Evolutionary conservation across 257 asterid species (phyloP).

Genomic region (Penstemon barbatus): DNA sequence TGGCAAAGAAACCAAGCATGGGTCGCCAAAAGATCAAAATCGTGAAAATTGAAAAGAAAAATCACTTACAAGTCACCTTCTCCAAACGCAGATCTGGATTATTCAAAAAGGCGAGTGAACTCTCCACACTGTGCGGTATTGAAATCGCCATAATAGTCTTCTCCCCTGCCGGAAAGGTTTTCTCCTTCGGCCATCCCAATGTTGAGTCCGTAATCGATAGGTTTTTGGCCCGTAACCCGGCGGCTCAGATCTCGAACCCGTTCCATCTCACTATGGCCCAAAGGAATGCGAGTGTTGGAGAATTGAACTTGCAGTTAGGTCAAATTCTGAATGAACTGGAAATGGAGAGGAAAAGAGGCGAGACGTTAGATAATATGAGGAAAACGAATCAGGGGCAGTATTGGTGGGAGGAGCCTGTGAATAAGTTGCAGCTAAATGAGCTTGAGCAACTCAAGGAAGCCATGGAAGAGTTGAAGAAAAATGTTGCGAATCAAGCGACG

Average conservation of each 20-base stretch:
- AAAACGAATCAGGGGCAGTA: constrained; percentile 39
- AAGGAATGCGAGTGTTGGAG: constrained; percentile 47
- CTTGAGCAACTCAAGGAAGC: constrained; percentile 54
- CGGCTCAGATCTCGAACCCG: constrained; percentile 24
- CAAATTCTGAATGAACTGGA: constrained; percentile 54
- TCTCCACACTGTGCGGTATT: constrained; percentile 67
- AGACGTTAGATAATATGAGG: constrained; percentile 48
- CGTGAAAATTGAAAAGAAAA: constrained; percentile 64
- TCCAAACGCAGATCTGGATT: constrained; percentile 71
- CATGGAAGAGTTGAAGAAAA: constrained; percentile 63
- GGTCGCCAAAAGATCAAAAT: constrained; percentile 80
- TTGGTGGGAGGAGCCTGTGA: constrained; percentile 73
- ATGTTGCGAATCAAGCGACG: constrained; percentile 32
- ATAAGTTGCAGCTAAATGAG: constrained; percentile 47
- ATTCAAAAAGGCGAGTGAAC: constrained; percentile 76
- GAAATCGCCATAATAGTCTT: constrained; percentile 68
- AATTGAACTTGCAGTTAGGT: constrained; percentile 56
- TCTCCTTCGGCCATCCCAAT: constrained; percentile 73
- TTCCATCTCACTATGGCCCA: constrained; percentile 50
- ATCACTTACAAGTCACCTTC: constrained; percentile 71
- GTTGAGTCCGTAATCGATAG: constrained; percentile 57
- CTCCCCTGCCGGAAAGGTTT: constrained; percentile 77
- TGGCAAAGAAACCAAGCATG: constrained; percentile 67
- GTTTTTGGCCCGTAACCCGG: constrained; percentile 35
- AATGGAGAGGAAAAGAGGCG: constrained; percentile 58